Evolutionary conservation across 148 eudicot species (phyloP).

Genomic region (Camellia japonica): DNA sequence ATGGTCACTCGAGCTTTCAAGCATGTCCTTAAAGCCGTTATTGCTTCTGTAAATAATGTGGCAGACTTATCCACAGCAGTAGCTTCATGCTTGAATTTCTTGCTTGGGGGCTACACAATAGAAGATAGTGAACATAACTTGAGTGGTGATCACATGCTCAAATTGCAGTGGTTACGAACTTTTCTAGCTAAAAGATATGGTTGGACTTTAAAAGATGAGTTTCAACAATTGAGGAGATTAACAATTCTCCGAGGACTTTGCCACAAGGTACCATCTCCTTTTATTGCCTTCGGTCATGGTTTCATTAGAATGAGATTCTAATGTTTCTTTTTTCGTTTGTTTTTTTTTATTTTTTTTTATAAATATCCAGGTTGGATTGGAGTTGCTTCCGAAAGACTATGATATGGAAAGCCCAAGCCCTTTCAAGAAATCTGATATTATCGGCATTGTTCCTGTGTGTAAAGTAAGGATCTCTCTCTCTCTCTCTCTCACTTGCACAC

Average conservation of each 20-base stretch:
- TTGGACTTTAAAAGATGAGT: conserved; percentile 78
- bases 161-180: conserved; percentile 64
- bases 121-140: conserved; percentile 32
- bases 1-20: conserved; percentile 98
- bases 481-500: conserved; percentile 10
- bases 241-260: conserved; percentile 89
- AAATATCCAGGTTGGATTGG: conserved; percentile 74
- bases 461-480: conserved; percentile 50
- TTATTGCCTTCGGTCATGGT: conserved; percentile 12
- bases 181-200: conserved; percentile 71
- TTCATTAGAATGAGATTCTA: conserved; percentile 1
- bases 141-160: conserved; percentile 45
- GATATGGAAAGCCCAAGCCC: conserved; percentile 78
- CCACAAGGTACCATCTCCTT: conserved; percentile 58
- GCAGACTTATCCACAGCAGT: conserved; percentile 65
- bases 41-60: conserved; percentile 70
- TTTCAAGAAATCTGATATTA: conserved; percentile 72
- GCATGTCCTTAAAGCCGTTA: conserved; percentile 80
- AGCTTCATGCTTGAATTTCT: conserved; percentile 71
- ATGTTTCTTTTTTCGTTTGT: not conserved
- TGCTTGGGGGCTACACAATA: conserved; percentile 50
- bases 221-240: conserved; percentile 68
- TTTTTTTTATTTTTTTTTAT: not conserved
- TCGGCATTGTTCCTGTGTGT: conserved; percentile 89
- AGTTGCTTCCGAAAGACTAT: conserved; percentile 88